Evolutionary conservation across 2,329 filamentous ascomycete species (phyloP), one percentile per base, ranked within the genome.

Genomic region (Dothistroma septosporum): DNA sequence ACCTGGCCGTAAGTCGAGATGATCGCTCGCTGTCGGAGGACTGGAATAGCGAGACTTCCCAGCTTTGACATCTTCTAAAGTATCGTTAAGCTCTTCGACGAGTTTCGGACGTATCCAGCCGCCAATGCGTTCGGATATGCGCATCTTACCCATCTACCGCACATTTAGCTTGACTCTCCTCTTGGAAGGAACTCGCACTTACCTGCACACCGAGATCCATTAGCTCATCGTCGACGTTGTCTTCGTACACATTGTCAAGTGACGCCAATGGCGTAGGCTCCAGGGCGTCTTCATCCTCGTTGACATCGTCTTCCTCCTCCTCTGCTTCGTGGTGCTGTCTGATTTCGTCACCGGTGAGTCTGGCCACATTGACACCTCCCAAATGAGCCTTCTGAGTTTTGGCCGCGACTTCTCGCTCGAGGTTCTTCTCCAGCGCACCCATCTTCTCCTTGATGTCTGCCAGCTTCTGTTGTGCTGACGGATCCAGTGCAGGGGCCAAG

Each of bases 401-500:
- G 58, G 81, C 80, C 16, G 84, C 85, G 32, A 89, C 83, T 72
- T 90, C 87, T 48, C 85, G 78, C 73, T 91, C 89, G 6, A 91
- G 79, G 58, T 86, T 83, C 57, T 85, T 80, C 75, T 91, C 89
- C 19, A 91, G 76, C 9, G 83, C 85, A 28, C 87, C 88, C 74
- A 91, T 89, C 74, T 88, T 87, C 73, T 92, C 89, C 76, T 92
- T 92, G 73, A 92, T 87, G 69, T 91, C 87, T 4, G 87, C 88
- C 57, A 92, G 79, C 67, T 86, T 87, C 67, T 87, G 80, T 73
- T 90, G 87, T 57, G 85, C 85, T 8, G 84, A 84, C 62, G 87
- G 82, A 72, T 91, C 88, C n/a, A 89, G 78, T 22, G 85, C 82
- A 0, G 85, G 83, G 1, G 85, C 84, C 37, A 91, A 80, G 70